Conservation (phyloP, 495 filamentous ascomycete genomes). For the Pyronema domesticum region DNA sequence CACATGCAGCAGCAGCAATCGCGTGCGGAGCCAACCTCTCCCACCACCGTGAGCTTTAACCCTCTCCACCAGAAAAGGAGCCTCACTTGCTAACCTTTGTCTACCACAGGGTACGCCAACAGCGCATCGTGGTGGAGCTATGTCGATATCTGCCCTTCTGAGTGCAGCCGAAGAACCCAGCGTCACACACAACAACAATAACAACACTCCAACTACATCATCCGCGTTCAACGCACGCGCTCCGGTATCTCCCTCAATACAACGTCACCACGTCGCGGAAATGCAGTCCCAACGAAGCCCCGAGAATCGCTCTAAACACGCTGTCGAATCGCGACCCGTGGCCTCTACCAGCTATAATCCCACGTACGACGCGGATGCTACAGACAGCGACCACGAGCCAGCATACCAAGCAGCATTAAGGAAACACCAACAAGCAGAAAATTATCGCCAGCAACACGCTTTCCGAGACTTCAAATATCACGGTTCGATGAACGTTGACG, state of each 20-base stretch:
- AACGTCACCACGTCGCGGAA: not conserved
- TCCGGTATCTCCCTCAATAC: conserved; percentile 9
- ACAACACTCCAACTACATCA: conserved; percentile 9
- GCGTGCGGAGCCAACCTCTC: conserved; percentile 15
- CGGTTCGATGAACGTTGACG: conserved; percentile 22
- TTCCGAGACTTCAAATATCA: conserved; percentile 25
- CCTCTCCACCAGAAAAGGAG: not conserved
- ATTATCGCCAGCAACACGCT: conserved; percentile 1
- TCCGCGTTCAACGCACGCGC: conserved; percentile 9
- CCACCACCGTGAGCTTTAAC: conserved; percentile 15
- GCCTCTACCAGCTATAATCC: conserved; percentile 11
- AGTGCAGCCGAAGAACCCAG: conserved; percentile 17
- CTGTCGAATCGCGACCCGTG: conserved; percentile 3
- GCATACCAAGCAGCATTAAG: conserved; percentile 8
- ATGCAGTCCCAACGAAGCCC: conserved; percentile 7
- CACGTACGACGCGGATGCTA: conserved; percentile 12
- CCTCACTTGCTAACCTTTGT: conserved; percentile 9
- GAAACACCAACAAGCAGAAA: conserved; percentile 4
- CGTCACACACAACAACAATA: conserved; percentile 6
- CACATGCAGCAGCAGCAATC: too few relatives aligned
- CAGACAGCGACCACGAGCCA: conserved; percentile 15
- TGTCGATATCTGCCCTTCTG: conserved; percentile 26
- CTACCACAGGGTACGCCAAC: conserved; percentile 16
- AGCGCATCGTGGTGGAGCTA: conserved; percentile 21
- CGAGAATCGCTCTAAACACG: conserved; percentile 10